phyloP scores from a whole-genome alignment of 495 filamentous ascomycete species.

The Neurospora sp. region DNA sequence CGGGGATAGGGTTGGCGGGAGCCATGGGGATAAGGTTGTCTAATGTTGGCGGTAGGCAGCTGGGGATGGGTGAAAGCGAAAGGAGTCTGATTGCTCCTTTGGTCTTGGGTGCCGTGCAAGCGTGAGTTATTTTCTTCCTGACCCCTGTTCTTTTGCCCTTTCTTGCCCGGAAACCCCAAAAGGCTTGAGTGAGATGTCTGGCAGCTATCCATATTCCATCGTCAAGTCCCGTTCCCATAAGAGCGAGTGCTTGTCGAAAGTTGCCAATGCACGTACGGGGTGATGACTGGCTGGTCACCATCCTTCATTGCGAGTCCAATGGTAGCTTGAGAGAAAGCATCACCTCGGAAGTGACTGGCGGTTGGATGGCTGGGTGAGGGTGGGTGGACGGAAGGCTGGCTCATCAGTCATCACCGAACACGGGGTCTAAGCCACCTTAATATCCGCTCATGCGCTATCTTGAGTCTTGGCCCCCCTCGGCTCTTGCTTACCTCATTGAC shows the following conservation, averaged over 20 bases:
- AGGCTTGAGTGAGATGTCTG: neutral
- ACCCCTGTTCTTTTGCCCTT: neutral
- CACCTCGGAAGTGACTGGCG: neutral
- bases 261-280: neutral
- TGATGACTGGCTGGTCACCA: neutral
- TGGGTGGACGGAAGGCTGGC: neutral
- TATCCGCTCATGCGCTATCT: neutral
- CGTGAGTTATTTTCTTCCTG: conserved; percentile 6
- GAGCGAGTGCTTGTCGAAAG: neutral
- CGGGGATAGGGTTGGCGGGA: conserved; percentile 13
- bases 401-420: neutral
- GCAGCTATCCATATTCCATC: neutral
- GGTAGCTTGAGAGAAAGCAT: neutral
- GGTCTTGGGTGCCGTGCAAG: conserved; percentile 13
- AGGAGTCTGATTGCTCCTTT: conserved; percentile 16
- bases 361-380: neutral
- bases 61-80: neutral
- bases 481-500: neutral
- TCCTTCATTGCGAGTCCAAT: neutral
- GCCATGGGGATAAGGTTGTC: conserved; percentile 10
- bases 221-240: neutral
- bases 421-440: neutral
- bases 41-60: neutral
- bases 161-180: neutral
- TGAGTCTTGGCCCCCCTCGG: neutral